phyloP scores from a whole-genome alignment of 2,329 filamentous ascomycete genomes.

The Cordyceps cicadae region DNA sequence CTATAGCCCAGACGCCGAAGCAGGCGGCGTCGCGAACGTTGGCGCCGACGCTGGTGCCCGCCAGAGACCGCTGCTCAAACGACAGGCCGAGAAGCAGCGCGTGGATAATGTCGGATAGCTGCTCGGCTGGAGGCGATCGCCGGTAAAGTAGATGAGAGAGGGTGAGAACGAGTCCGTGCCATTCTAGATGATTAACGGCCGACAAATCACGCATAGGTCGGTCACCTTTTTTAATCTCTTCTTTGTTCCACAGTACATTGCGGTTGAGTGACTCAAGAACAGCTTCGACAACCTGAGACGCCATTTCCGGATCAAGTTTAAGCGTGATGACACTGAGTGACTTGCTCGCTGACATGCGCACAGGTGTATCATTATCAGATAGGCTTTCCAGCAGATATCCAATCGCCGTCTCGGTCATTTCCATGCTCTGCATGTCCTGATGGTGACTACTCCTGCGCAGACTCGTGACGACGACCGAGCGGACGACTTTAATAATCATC shows the following conservation, averaged over 20 bases:
- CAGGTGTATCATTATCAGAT: conserved; percentile 82
- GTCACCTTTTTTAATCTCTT: conserved; percentile 24
- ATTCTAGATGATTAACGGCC: conserved; percentile 71
- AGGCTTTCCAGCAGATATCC: conserved; percentile 71
- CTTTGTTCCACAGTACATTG: conserved; percentile 47
- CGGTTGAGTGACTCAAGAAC: conserved; percentile 62
- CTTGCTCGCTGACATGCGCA: conserved; percentile 86
- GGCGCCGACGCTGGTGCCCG: conserved; percentile 75
- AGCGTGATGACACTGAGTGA: conserved; percentile 79
- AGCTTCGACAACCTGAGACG: conserved; percentile 76
- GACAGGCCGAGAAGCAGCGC: conserved; percentile 70
- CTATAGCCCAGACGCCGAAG: conserved; percentile 91
- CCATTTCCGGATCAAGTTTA: conserved; percentile 72
- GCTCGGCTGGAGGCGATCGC: conserved; percentile 63
- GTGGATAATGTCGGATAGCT: conserved; percentile 66
- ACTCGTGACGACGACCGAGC: conserved; percentile 61
- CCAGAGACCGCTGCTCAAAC: conserved; percentile 81
- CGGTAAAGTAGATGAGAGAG: conserved; percentile 81
- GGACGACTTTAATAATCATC: conserved; percentile 73
- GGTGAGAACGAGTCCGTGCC: conserved; percentile 88
- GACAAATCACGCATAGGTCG: conserved; percentile 51
- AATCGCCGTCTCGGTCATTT: conserved; percentile 70
- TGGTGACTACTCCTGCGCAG: conserved; percentile 43
- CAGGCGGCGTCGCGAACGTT: conserved; percentile 93
- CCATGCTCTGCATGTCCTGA: conserved; percentile 34